A percentile compares a stretch with the other conserved stretches of the same genome.
These are phyloP conservation scores for Malus hybrid DNA, from an alignment of 331 rosid genomes.

Conservation along the genomic window DNA sequence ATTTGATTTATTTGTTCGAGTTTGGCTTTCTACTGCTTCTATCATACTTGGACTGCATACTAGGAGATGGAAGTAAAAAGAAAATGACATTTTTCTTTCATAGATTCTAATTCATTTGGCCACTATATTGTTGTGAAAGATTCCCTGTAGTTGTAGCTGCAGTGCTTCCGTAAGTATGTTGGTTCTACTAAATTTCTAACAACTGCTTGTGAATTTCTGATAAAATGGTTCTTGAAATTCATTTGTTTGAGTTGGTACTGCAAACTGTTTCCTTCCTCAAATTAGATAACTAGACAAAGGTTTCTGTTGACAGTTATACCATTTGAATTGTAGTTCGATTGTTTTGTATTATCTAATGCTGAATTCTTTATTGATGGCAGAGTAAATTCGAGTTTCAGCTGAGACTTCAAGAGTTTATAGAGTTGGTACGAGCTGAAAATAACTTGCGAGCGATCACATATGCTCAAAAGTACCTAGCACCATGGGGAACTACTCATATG, in stretches of 20 bases:
- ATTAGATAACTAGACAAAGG: not conserved
- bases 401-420: constrained; percentile 95
- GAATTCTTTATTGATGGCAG: constrained; percentile 42
- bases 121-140: not conserved
- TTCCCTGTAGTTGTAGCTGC: not conserved
- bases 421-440: constrained; percentile 86
- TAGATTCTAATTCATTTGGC: not conserved
- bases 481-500: constrained; percentile 84
- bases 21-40: too few species aligned
- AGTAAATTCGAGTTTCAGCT: constrained; percentile 91
- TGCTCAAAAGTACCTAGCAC: constrained; percentile 85
- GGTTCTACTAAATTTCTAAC: not conserved
- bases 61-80: not conserved
- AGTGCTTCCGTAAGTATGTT: not conserved
- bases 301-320: not conserved
- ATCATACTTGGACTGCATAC: not conserved
- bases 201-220: not conserved
- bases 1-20: too few species aligned
- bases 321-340: not conserved
- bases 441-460: constrained; percentile 79
- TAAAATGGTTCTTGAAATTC: not conserved
- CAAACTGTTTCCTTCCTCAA: not conserved
- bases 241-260: not conserved
- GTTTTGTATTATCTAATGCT: constrained; percentile 6
- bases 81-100: not conserved